Evolutionary conservation across 192 early-diverging fungal genomes (phyloP).

Genomic region (Linnemannia elongata): DNA sequence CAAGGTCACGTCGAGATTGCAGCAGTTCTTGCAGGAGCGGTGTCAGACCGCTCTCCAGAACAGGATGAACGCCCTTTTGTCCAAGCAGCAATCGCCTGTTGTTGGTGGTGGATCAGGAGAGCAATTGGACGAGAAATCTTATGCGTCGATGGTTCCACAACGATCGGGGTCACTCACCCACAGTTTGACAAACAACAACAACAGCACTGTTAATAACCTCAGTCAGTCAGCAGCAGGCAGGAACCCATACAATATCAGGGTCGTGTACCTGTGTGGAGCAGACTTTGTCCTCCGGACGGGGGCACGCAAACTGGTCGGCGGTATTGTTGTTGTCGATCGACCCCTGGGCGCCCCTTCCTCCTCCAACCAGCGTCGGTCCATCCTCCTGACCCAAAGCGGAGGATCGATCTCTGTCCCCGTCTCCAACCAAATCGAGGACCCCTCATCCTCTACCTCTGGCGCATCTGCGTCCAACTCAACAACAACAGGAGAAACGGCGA

Average conservation of each 20-base stretch:
- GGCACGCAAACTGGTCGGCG: slow-evolving; percentile 38
- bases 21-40: slow-evolving; percentile 39
- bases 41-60: slow-evolving; percentile 27
- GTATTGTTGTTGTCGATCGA: slow-evolving; percentile 50
- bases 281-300: slow-evolving; percentile 57
- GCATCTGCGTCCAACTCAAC: neutral
- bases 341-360: slow-evolving; percentile 37
- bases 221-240: slow-evolving; percentile 16
- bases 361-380: slow-evolving; percentile 36
- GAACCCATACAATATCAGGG: slow-evolving; percentile 55
- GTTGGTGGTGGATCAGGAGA: neutral
- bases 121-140: neutral
- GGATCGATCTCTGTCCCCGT: slow-evolving; percentile 42
- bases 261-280: slow-evolving; percentile 58
- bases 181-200: neutral
- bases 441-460: neutral
- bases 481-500: slow-evolving; percentile 1
- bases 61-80: slow-evolving; percentile 31
- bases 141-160: slow-evolving; percentile 35
- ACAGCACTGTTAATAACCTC: neutral
- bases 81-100: slow-evolving; percentile 4
- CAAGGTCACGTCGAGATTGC: slow-evolving; percentile 47
- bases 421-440: slow-evolving; percentile 20
- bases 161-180: slow-evolving; percentile 46
- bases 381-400: slow-evolving; percentile 30